These are phyloP conservation scores for Pythium sukuiense DNA, from an alignment of 352 stramenopile species.

Conservation along the genomic window DNA sequence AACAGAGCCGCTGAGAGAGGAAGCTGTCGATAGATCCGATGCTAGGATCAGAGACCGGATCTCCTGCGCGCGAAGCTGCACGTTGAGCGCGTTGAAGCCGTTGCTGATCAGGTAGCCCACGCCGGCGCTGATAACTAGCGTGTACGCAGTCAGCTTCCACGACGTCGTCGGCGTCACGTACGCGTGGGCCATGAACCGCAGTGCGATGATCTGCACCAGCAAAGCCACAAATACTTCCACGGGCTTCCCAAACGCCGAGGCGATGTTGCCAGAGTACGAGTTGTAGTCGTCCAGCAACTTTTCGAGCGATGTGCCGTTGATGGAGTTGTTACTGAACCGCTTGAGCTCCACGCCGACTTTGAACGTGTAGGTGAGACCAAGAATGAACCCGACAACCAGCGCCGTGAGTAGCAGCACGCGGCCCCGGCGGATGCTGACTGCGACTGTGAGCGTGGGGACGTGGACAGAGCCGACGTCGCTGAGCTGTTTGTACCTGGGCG, in stretches of 20 bases:
- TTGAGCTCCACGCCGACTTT: not conserved
- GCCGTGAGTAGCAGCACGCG: not conserved
- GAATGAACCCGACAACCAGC: not conserved
- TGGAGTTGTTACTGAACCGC: not conserved
- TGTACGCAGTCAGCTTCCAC: not conserved
- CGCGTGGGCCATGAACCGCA: slow-evolving; percentile 6
- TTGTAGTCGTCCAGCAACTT: slow-evolving; percentile 8
- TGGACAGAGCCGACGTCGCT: not conserved
- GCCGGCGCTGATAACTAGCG: not conserved
- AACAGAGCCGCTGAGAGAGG: not conserved
- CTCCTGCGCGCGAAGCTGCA: not conserved
- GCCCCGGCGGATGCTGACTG: not conserved
- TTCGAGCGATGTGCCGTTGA: not conserved
- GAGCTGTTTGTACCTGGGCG: not conserved
- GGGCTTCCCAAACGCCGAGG: not conserved
- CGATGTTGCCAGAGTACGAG: slow-evolving; percentile 8
- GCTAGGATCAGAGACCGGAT: not conserved
- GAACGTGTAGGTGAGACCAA: not conserved
- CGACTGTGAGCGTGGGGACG: not conserved
- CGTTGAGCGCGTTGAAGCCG: slow-evolving; percentile 2
- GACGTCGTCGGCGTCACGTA: not conserved
- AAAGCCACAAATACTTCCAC: slow-evolving; percentile 4
- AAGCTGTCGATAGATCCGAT: not conserved
- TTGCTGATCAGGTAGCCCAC: not conserved
- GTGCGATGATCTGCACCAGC: slow-evolving; percentile 5